Base-by-base conservation (phyloP, 805 yeast species). In the Scheffersomyces ergatensis region DNA sequence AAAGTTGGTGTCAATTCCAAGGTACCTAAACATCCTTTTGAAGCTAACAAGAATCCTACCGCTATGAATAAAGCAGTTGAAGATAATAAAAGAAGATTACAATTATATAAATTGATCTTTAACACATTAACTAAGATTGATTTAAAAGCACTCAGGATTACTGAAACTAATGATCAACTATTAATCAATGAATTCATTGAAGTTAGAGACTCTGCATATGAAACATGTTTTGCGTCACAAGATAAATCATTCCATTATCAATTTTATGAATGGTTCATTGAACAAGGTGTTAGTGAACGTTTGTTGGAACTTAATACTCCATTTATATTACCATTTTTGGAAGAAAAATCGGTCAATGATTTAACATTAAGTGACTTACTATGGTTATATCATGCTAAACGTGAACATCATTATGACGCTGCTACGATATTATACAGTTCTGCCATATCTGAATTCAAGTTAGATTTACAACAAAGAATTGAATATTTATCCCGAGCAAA, bases 231-330 rank as follows among this genome's bases (percentile, higher is more conserved):
- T 53, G 76, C 77, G 14, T 82, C 83, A 39, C 72, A 77, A 34
- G 98, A 93, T 57, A 86, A 83, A 54, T 60, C 81, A n/a, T 93
- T 93, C 74, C 99, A 93, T 49, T 89, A 83, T 63, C 86, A 87
- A 48, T 77, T 93, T 48, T 93, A 93, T 61, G 92, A 88, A 58
- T 93, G 98, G 97, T 82, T 89, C 51, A 83, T 89, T 25, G 65
- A 73, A 33, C 87, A 86, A 54, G 90, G 88, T 3, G 76, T 81
- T 21, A 83, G 87, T 45, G 93, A 85, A 41, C 78, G 86, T 46
- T 67, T 93, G 33, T 70, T 92, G 44, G 87, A 84, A 35, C 75
- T 92, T 42, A 85, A 87, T 39, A 88, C 97, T 0, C 86, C 90
- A 11, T 92, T 72, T 54, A 79, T 93, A 29, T 70, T 88, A 44